Evolutionary conservation across 192 early-diverging fungal genomes (phyloP).

Genomic region (Pecoramyces ruminantium): DNA sequence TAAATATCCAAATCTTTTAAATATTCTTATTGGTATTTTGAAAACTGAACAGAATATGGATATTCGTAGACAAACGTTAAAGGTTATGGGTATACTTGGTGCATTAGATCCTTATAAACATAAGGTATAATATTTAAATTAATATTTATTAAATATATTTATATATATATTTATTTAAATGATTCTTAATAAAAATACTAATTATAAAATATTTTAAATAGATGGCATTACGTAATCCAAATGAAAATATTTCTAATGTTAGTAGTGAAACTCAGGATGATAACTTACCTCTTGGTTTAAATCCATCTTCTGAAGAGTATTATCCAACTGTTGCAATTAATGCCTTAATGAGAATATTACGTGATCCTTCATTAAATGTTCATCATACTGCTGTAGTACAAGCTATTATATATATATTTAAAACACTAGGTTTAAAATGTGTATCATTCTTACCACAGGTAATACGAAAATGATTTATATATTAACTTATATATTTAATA

Average conservation of each 20-base stretch:
- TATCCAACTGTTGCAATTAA: constrained; percentile 81
- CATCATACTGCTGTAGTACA: constrained; percentile 76
- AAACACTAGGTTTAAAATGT: constrained; percentile 67
- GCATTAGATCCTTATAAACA: constrained; percentile 83
- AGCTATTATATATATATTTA: constrained; percentile 87
- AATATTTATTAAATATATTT: not conserved
- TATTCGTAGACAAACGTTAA: constrained; percentile 72
- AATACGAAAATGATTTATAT: no score
- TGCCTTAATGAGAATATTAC: constrained; percentile 71
- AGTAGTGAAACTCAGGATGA: not conserved
- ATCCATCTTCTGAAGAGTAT: constrained; percentile 74
- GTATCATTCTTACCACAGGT: constrained; percentile 78
- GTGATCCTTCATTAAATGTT: constrained; percentile 58
- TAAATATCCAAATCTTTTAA: constrained; percentile 70
- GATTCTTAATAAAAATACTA: not conserved
- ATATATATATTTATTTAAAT: not conserved
- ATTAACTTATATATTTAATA: no score
- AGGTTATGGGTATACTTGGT: constrained; percentile 82
- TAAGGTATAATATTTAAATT: constrained; percentile 13
- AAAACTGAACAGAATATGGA: constrained; percentile 55
- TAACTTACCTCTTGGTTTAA: constrained; percentile 10
- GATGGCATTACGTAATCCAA: constrained; percentile 2
- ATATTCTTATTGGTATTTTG: constrained; percentile 58
- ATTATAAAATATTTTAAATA: constrained; percentile 7
- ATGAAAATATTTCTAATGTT: not conserved